Evolutionary conservation across 1,284 basidiomycete genomes (phyloP).

Genomic region (Schizopora paradoxa): DNA sequence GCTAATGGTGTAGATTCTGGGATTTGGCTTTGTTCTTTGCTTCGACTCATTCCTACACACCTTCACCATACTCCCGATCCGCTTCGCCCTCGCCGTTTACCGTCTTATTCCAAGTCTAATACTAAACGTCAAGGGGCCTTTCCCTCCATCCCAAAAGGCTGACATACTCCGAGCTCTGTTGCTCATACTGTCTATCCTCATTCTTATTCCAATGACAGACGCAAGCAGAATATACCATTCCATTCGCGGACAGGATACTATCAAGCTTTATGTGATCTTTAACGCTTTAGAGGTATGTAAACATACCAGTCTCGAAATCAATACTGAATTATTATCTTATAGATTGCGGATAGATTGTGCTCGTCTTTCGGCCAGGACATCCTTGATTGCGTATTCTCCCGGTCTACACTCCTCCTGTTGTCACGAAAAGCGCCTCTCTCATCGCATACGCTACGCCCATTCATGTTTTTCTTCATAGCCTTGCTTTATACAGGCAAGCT

Average conservation of each 20-base stretch:
- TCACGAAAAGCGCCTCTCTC: slow-evolving; percentile 57
- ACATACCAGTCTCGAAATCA: slow-evolving; percentile 4
- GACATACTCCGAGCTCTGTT: slow-evolving; percentile 82
- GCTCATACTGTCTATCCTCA: slow-evolving; percentile 68
- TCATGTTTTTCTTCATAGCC: slow-evolving; percentile 83
- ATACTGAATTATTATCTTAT: slow-evolving; percentile 7
- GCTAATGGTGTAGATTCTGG: slow-evolving; percentile 61
- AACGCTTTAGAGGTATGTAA: slow-evolving; percentile 85
- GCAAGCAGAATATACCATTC: slow-evolving; percentile 98
- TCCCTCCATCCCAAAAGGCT: slow-evolving; percentile 87
- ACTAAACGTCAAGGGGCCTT: slow-evolving; percentile 42
- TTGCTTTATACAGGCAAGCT: slow-evolving; percentile 78
- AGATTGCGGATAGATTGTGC: slow-evolving; percentile 95
- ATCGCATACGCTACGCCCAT: slow-evolving; percentile 65
- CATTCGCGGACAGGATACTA: slow-evolving; percentile 97
- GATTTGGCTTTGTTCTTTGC: slow-evolving; percentile 92
- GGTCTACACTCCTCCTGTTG: slow-evolving; percentile 80
- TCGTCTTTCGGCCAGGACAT: slow-evolving; percentile 98
- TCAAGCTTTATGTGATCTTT: slow-evolving; percentile 99
- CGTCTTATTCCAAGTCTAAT: slow-evolving; percentile 53
- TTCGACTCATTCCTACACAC: slow-evolving; percentile 97
- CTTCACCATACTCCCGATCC: slow-evolving; percentile 95
- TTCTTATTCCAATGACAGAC: slow-evolving; percentile 83
- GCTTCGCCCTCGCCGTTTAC: slow-evolving; percentile 65
- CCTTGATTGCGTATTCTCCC: slow-evolving; percentile 92